These are phyloP conservation scores for Centaurea solstitialis DNA, from an alignment of 129 eudicot genomes.

Conservation along the genomic window DNA sequence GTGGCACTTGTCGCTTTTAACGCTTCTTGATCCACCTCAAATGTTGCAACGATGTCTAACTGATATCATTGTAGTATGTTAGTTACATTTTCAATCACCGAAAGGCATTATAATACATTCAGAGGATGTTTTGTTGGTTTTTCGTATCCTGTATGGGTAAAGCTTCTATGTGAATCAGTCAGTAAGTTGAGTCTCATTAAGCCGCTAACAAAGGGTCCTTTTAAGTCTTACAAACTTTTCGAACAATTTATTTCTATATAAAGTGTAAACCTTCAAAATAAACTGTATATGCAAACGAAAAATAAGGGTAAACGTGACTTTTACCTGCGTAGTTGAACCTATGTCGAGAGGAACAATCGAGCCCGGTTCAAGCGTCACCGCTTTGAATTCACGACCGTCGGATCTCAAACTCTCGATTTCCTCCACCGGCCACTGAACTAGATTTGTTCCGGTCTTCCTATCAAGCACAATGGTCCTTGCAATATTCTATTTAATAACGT, in stretches of 20 bases:
- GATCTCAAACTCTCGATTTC: conserved; percentile 70
- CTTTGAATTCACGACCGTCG: conserved; percentile 34
- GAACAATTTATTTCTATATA: too few species aligned
- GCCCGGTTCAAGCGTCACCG: conserved; percentile 61
- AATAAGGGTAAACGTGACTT: not conserved
- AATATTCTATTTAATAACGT: conserved; percentile 46
- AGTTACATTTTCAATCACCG: not conserved
- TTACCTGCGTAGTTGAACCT: conserved; percentile 70
- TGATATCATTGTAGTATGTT: conserved; percentile 27
- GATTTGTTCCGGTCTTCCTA: conserved; percentile 63
- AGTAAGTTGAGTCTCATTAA: too few species aligned
- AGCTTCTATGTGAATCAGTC: too few species aligned
- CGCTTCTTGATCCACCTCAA: conserved; percentile 56
- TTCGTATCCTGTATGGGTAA: too few species aligned
- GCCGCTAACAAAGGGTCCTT: too few species aligned
- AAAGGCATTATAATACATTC: too few species aligned
- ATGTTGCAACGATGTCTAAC: conserved; percentile 74
- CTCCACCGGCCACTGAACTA: conserved; percentile 94
- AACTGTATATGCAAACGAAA: too few species aligned
- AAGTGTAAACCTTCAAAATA: too few species aligned
- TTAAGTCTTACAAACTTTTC: too few species aligned
- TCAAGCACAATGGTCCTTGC: conserved; percentile 76
- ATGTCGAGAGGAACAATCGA: conserved; percentile 59
- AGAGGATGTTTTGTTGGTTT: too few species aligned
- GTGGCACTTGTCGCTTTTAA: conserved; percentile 29